Evolutionary conservation across 371 early-diverging fungal species (phyloP).

Genomic region (Actinomortierella wolfii): DNA sequence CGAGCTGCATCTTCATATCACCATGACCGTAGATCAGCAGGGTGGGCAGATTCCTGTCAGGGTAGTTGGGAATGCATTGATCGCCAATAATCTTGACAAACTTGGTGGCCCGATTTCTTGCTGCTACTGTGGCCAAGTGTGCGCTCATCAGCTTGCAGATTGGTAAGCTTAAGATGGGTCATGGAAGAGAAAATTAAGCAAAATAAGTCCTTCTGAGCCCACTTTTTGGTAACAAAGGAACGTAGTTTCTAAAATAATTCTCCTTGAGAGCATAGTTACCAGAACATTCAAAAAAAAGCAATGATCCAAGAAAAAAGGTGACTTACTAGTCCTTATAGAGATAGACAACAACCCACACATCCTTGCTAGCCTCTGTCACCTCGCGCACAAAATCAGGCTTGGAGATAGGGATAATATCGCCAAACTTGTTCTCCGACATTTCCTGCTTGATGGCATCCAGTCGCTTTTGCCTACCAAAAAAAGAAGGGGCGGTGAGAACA

Average conservation of each 20-base stretch:
- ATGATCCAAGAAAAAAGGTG: constrained; percentile 49
- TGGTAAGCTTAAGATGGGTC: constrained; percentile 57
- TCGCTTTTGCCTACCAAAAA: constrained; percentile 63
- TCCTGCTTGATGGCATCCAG: constrained; percentile 54
- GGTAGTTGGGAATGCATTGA: constrained; percentile 93
- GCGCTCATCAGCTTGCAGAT: constrained; percentile 84
- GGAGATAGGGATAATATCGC: constrained; percentile 83
- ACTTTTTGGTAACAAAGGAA: no score
- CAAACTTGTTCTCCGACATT: constrained; percentile 51
- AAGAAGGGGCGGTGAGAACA: background rate
- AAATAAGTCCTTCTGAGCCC: no score
- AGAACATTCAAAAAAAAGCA: no score
- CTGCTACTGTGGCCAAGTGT: constrained; percentile 78
- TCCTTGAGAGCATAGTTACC: no score
- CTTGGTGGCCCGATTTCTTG: constrained; percentile 84
- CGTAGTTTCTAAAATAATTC: no score
- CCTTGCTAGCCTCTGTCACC: constrained; percentile 90
- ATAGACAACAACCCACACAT: constrained; percentile 75
- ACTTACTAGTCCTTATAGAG: constrained; percentile 76
- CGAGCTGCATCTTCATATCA: constrained; percentile 82
- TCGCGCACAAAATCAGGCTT: constrained; percentile 90
- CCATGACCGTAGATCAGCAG: constrained; percentile 87
- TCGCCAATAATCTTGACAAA: constrained; percentile 91
- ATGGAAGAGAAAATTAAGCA: background rate
- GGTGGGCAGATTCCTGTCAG: constrained; percentile 92